Percentiles rank a stretch among this genome's conserved stretches.
These are phyloP conservation scores for Apocynum venetum DNA, from an alignment of 257 asterid species.

Conservation along the genomic window DNA sequence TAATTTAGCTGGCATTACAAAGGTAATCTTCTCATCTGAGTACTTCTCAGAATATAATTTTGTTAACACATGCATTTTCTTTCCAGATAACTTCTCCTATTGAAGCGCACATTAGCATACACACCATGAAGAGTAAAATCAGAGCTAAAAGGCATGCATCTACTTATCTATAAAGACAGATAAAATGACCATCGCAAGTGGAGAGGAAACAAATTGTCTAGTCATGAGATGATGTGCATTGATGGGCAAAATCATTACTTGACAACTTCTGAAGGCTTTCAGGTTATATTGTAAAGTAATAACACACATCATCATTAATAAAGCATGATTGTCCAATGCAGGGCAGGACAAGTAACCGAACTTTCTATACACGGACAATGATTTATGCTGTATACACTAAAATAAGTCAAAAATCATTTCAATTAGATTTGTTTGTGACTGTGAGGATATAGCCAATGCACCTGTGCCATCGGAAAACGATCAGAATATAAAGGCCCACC, in stretches of 20 bases:
- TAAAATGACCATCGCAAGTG: not conserved
- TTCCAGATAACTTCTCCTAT: not conserved
- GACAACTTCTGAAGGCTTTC: not conserved
- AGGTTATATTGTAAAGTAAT: not conserved
- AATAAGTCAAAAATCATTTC: not conserved
- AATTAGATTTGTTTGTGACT: not conserved
- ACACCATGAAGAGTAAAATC: not conserved
- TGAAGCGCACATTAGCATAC: not conserved
- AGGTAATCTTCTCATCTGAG: not conserved
- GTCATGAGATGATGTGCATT: not conserved
- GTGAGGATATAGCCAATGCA: slow-evolving; percentile 6
- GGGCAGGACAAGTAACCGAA: not conserved
- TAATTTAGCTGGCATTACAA: not conserved
- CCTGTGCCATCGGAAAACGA: slow-evolving; percentile 48
- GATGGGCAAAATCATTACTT: not conserved
- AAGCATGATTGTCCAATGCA: not conserved
- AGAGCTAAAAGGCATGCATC: not conserved
- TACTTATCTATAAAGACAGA: not conserved
- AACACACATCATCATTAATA: not conserved
- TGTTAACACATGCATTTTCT: not conserved
- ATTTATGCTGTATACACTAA: not conserved
- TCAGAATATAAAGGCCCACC: slow-evolving; percentile 33
- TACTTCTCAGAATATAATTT: not conserved
- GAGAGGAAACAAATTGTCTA: not conserved
- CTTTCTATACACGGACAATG: not conserved